phyloP scores from a whole-genome alignment of 225 moss, liverwort and hornwort species.

The Sphagnum contortum region DNA sequence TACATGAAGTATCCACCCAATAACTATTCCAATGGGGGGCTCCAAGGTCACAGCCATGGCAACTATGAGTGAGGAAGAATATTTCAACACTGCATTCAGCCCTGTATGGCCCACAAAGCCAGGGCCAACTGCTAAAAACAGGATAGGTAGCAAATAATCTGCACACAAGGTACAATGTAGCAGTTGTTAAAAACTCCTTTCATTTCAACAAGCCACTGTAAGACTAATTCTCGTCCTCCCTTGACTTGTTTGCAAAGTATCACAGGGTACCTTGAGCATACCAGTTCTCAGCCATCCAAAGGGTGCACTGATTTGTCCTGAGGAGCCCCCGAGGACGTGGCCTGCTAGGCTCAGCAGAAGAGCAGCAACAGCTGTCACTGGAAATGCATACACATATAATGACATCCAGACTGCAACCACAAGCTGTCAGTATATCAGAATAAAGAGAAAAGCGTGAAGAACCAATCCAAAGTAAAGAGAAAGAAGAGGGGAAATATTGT shows the following conservation, averaged over 20 bases:
- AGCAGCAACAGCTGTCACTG: constrained; percentile 29
- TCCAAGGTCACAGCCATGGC: constrained; percentile 54
- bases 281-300: constrained; percentile 51
- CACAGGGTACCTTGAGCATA: not conserved
- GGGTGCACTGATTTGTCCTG: constrained; percentile 37
- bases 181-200: too few species aligned
- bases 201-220: not conserved
- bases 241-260: too few species aligned
- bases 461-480: too few species aligned
- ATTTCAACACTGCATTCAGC: constrained; percentile 45
- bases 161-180: constrained; percentile 10
- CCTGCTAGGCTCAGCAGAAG: constrained; percentile 34
- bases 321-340: constrained; percentile 25
- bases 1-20: constrained; percentile 39
- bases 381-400: constrained; percentile 58
- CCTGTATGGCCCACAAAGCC: constrained; percentile 67
- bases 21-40: constrained; percentile 50
- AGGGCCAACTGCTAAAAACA: constrained; percentile 60
- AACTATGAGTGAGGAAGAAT: constrained; percentile 48
- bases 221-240: not conserved
- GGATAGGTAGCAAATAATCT: constrained; percentile 44
- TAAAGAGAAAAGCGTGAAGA: too few species aligned
- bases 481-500: too few species aligned
- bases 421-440: constrained; percentile 6
- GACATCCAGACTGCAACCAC: constrained; percentile 62